These are phyloP conservation scores for Tuber magnatum DNA, from an alignment of 495 filamentous ascomycete species.

Conservation along the genomic window DNA sequence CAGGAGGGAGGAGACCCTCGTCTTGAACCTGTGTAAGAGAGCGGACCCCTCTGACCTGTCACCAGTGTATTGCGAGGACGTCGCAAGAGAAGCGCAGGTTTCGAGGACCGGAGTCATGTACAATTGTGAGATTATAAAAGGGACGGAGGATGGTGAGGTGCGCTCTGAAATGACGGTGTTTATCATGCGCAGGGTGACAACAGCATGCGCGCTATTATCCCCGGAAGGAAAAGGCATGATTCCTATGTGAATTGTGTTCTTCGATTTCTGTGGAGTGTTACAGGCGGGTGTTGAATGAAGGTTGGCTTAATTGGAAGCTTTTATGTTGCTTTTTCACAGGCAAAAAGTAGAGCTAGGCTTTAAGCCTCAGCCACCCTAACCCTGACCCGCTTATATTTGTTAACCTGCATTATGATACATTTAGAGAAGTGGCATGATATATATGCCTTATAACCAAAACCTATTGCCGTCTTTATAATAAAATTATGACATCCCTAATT, in stretches of 20 bases:
- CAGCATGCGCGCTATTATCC: not conserved
- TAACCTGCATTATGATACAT: not conserved
- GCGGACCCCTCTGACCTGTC: slow-evolving; percentile 23
- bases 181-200: slow-evolving; percentile 1
- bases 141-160: not conserved
- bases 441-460: not conserved
- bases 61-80: not conserved
- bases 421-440: not conserved
- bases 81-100: not conserved
- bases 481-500: not conserved
- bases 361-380: not conserved
- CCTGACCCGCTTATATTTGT: not conserved
- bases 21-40: slow-evolving; percentile 38
- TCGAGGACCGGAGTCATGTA: not conserved
- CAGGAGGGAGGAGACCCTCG: slow-evolving; percentile 35
- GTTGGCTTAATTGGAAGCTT: not conserved
- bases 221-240: not conserved
- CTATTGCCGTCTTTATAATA: not conserved
- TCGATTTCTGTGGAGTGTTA: not conserved
- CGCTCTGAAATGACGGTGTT: not conserved
- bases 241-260: not conserved
- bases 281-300: not conserved
- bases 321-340: not conserved
- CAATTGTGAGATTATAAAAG: slow-evolving; percentile 1
- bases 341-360: not conserved